phyloP scores from a whole-genome alignment of 345 rosid genomes.

The Murraya paniculata region DNA sequence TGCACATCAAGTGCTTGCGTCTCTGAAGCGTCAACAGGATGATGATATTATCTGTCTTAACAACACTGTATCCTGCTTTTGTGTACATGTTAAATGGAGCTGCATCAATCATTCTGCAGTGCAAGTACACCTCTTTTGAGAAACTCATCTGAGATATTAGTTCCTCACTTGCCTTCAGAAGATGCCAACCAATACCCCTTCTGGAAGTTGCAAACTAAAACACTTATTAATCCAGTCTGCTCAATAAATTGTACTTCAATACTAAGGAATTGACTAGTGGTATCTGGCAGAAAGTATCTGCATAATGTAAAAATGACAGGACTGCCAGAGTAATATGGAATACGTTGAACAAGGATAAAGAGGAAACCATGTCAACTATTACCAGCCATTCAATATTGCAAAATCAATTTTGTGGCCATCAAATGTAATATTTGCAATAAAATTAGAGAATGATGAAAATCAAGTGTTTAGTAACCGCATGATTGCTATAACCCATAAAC shows the following conservation, averaged over 20 bases:
- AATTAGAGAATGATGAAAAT: not conserved
- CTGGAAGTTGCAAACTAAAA: slow-evolving; percentile 37
- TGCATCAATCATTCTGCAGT: slow-evolving; percentile 84
- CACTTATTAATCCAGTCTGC: slow-evolving; percentile 6
- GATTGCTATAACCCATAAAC: not conserved
- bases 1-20: slow-evolving; percentile 93
- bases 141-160: slow-evolving; percentile 59
- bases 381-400: not conserved
- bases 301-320: not conserved
- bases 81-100: slow-evolving; percentile 86
- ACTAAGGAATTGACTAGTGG: not conserved
- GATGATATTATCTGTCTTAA: slow-evolving; percentile 66
- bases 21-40: slow-evolving; percentile 73
- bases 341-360: not conserved
- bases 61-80: slow-evolving; percentile 76
- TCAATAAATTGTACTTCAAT: not conserved
- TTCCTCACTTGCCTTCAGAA: slow-evolving; percentile 88
- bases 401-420: not conserved
- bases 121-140: slow-evolving; percentile 70
- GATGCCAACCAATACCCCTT: slow-evolving; percentile 93
- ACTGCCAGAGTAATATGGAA: not conserved
- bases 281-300: not conserved
- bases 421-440: not conserved
- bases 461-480: not conserved
- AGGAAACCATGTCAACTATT: not conserved